A percentile compares a stretch with the other conserved stretches of the same genome.
phyloP scores from a whole-genome alignment of 1,284 basidiomycete genomes.

The Ustanciosporium gigantosporum region DNA sequence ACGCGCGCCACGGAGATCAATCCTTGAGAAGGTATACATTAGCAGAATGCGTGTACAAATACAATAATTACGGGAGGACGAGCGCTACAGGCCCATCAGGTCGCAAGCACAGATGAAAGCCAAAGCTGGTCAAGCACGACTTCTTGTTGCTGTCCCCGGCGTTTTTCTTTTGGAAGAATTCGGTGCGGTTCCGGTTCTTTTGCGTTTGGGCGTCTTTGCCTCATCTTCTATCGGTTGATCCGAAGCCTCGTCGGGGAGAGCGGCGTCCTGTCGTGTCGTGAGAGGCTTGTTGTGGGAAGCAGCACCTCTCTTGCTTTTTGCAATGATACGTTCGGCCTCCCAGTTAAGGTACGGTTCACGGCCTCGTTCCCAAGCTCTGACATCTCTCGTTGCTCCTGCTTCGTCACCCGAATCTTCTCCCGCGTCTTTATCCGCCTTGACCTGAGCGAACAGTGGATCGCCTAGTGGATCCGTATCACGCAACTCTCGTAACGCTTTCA shows the following conservation, averaged over 20 bases:
- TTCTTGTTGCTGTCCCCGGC: constrained; percentile 20
- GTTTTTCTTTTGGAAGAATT: constrained; percentile 23
- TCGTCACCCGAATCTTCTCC: constrained; percentile 5
- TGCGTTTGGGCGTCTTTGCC: constrained; percentile 29
- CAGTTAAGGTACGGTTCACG: constrained; percentile 53
- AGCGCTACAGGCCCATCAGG: no score
- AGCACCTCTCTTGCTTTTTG: constrained; percentile 35
- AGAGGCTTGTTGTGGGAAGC: neutral
- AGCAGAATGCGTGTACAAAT: no score
- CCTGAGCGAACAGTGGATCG: constrained; percentile 18
- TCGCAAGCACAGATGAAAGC: no score
- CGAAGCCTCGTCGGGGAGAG: constrained; percentile 3
- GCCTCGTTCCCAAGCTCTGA: constrained; percentile 39
- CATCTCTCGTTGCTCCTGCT: constrained; percentile 1
- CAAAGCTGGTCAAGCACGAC: no score
- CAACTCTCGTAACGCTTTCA: constrained; percentile 36
- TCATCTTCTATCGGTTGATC: neutral
- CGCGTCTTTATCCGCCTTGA: constrained; percentile 1
- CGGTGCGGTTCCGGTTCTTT: constrained; percentile 8
- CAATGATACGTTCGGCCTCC: constrained; percentile 50
- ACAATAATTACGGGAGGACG: no score
- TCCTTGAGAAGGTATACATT: no score
- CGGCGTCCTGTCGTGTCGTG: neutral
- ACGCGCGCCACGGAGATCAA: no score
- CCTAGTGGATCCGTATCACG: constrained; percentile 41